Evolutionary conservation across 2,329 filamentous ascomycete genomes (phyloP).

Genomic region (Basipetospora sp.): DNA sequence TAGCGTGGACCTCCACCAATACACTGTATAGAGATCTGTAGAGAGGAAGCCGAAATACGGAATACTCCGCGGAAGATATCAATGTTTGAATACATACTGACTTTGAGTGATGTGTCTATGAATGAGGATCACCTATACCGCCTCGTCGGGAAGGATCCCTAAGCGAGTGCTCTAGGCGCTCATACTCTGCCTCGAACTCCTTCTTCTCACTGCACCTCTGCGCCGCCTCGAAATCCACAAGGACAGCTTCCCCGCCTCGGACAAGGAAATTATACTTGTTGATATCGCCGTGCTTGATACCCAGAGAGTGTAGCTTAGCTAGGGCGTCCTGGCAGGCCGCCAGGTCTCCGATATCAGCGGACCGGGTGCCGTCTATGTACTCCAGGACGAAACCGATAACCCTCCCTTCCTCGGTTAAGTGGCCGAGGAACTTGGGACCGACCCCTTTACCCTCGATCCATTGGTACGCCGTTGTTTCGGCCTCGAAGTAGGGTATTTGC

Average conservation of each 20-base stretch:
- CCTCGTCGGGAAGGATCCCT: not conserved
- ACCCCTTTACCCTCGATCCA: conserved; percentile 13
- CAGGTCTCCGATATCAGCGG: conserved; percentile 16
- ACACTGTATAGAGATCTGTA: too few relatives aligned
- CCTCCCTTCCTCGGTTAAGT: conserved; percentile 16
- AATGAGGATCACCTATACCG: too few relatives aligned
- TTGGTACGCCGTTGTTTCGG: conserved; percentile 15
- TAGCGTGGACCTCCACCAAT: too few relatives aligned
- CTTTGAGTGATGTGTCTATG: too few relatives aligned
- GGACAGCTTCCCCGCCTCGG: conserved; percentile 11
- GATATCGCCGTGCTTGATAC: conserved; percentile 20
- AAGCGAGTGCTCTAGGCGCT: not conserved
- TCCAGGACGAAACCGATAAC: conserved; percentile 16
- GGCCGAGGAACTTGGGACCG: conserved; percentile 16
- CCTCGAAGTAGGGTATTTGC: conserved; percentile 13
- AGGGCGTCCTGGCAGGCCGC: conserved; percentile 15
- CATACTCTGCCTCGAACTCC: conserved; percentile 14
- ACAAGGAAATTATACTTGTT: conserved; percentile 22
- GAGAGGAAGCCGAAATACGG: too few relatives aligned
- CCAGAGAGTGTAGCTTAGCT: conserved; percentile 15
- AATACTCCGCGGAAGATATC: too few relatives aligned
- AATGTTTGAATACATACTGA: too few relatives aligned
- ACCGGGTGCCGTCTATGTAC: conserved; percentile 12
- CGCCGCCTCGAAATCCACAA: conserved; percentile 21
- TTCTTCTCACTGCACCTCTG: conserved; percentile 10